phyloP scores from a whole-genome alignment of 495 filamentous ascomycete genomes.

The Amorphotheca resinae region DNA sequence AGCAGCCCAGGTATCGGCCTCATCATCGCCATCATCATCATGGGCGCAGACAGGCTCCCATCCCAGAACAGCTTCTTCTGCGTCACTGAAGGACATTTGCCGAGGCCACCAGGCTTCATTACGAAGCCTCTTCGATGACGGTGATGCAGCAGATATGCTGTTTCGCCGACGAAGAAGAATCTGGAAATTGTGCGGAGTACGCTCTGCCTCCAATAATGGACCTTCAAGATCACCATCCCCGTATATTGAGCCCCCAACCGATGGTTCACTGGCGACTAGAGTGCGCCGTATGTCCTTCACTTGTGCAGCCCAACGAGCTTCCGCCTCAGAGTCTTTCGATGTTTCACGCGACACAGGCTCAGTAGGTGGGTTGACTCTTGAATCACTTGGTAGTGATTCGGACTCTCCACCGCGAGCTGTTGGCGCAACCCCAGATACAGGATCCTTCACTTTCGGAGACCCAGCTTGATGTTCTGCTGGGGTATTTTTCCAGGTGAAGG shows the following conservation, averaged over 20 bases:
- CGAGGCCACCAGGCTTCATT: conserved; percentile 58
- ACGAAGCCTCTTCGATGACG: conserved; percentile 22
- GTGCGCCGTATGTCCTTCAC: conserved; percentile 12
- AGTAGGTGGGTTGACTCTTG: conserved; percentile 7
- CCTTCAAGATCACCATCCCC: conserved; percentile 33
- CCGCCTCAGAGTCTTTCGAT: conserved; percentile 6
- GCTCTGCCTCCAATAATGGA: conserved; percentile 27
- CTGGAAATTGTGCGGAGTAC: conserved; percentile 17
- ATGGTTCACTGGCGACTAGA: conserved; percentile 19
- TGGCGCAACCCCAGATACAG: neutral
- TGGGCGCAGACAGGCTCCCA: conserved; percentile 37
- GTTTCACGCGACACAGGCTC: neutral
- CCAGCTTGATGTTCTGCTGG: conserved; percentile 38
- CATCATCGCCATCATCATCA: conserved; percentile 17
- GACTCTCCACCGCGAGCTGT: conserved; percentile 16
- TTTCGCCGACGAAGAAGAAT: conserved; percentile 33
- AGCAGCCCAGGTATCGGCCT: conserved; percentile 20
- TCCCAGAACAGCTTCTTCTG: conserved; percentile 72
- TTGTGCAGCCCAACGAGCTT: conserved; percentile 16
- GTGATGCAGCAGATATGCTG: conserved; percentile 31
- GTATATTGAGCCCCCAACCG: conserved; percentile 29
- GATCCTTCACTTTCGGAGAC: conserved; percentile 23
- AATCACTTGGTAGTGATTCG: conserved; percentile 12
- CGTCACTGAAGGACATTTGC: conserved; percentile 75
- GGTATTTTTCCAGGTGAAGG: conserved; percentile 45